Evolutionary conservation across 768 basidiomycete genomes (phyloP), one percentile per base, ranked within the genome.

Genomic region (Kwoniella dejecticola): DNA sequence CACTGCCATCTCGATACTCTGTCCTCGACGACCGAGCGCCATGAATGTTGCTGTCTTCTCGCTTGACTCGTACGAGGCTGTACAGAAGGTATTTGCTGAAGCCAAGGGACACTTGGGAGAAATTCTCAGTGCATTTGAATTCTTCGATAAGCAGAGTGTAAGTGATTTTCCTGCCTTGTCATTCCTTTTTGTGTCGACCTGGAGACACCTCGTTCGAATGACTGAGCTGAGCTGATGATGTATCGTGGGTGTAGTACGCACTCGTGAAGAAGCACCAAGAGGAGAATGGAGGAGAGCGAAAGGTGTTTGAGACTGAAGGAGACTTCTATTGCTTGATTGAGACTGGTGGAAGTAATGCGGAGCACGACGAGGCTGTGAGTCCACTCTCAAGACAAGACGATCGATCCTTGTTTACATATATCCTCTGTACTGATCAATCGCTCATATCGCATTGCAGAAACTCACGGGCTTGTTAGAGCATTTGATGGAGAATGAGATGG

Each of bases 51-150:
- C 94, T 66, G 88, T 99, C 65, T 84, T 99, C 48, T 91, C 91
- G 3, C 83, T 96, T 2, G 88, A 91, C 5, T 86, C 85, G 26
- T 98, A 91, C 77, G 85, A 88, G 53, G 90, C 89, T 64, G 88
- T 99, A 11, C 86, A 90, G 41, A 89, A 89, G 1, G 83, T 97
- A 21, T 97, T 87, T 80, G 85, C 87, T 75, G 85, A 83, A 66
- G 88, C 89, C 52, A 92, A 91, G 70, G 82, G 82, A 8, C 86
- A 90, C 64, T 81, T 97, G 6, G 92, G 92, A 11, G 95, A 99
- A 81, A 94, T 98, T 63, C 85, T 99, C 27, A 94, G 91, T 7
- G 95, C 96, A 0, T 98, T 98, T 79, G 95, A 99, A 79, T 98
- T 89, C 79, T 90, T 94, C 50, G 95, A 99, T 76, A 84, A 89